Evolutionary conservation across 1,139 yeast genomes (phyloP), one percentile per base, ranked within the genome.

Genomic region (Zhuliangozyma blackwelliae): DNA sequence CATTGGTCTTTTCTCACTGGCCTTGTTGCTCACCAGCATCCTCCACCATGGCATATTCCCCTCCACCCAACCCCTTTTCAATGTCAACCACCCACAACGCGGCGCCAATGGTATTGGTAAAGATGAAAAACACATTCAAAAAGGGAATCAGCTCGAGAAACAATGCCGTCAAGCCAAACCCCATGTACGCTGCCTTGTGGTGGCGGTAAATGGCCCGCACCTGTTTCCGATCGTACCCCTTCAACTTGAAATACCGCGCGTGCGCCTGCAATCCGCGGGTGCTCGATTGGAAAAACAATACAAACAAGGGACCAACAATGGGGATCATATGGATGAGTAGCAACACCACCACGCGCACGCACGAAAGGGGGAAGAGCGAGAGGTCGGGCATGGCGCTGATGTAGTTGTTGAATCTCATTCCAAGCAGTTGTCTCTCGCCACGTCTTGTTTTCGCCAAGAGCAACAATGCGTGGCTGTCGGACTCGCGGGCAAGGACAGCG

Each of bases 51-150:
- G n/a, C n/a, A n/a, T 10, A 37, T 37, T 20, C n/a, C n/a, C n/a
- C 42, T 43, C 12, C 36, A 32, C 25, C 43, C n/a, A n/a, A n/a
- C n/a, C n/a, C 39, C 36, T 48, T 42, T 39, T 63, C 68, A 23
- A 59, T 54, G 26, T 59, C 55, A 10, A 64, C 65, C 1, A 72
- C 87, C 92, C 92, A 84, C 28, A 84, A 59, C 1, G 90, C 89
- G 4, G 86, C 87, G 2, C 88, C 92, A 3, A 77, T 64, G 5
- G 77, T 74, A 52, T 82, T 79, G 9, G 92, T 80, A 51, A 81
- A 82, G 47, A 75, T 65, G 51, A 84, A 82, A 32, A 80, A 61
- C 12, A 80, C 59, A 25, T 82, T 82, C 1, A 80, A 38, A 16
- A 82, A 45, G 1, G 94, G 94, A 10, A 82, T 61, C 40, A 72